Percentiles rank a stretch among this genome's conserved stretches.
Evolutionary conservation across 2,329 filamentous ascomycete genomes (phyloP).

Genomic region (Fusarium sp.): DNA sequence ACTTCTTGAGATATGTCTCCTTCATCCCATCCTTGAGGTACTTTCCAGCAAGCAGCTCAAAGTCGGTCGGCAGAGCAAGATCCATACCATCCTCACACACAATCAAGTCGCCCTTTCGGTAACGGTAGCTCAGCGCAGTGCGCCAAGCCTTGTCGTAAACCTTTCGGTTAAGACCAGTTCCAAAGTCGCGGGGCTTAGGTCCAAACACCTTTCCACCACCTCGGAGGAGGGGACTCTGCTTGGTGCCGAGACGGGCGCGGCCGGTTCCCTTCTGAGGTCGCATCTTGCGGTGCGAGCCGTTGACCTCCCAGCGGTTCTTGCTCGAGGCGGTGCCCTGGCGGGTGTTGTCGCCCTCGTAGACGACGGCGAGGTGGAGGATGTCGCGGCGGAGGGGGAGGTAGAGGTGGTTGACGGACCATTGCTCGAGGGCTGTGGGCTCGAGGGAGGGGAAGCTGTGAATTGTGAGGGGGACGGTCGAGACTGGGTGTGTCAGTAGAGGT

Average conservation of each 20-base stretch:
- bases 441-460: slow-evolving; percentile 91
- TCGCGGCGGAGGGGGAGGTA: slow-evolving; percentile 89
- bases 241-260: slow-evolving; percentile 80
- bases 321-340: slow-evolving; percentile 87
- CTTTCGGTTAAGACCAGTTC: slow-evolving; percentile 84
- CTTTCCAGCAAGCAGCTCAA: slow-evolving; percentile 55
- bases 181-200: slow-evolving; percentile 93
- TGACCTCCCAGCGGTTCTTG: slow-evolving; percentile 86
- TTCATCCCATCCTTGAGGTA: slow-evolving; percentile 61
- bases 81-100: slow-evolving; percentile 84
- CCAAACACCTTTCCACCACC: slow-evolving; percentile 92
- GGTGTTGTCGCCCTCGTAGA: slow-evolving; percentile 91
- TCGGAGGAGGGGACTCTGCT: slow-evolving; percentile 82
- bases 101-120: slow-evolving; percentile 86
- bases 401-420: slow-evolving; percentile 86
- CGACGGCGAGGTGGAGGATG: slow-evolving; percentile 89
- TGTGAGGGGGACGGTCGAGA: slow-evolving; percentile 79
- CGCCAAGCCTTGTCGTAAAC: slow-evolving; percentile 97
- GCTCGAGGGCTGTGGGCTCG: slow-evolving; percentile 82
- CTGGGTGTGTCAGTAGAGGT: slow-evolving; percentile 48
- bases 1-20: slow-evolving; percentile 69
- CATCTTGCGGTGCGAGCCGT: slow-evolving; percentile 85
- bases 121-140: slow-evolving; percentile 92
- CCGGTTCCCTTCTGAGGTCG: slow-evolving; percentile 89
- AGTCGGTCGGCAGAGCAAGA: slow-evolving; percentile 67